These are phyloP conservation scores for Ophiostoma sp. DNA, from an alignment of 2,329 filamentous ascomycete genomes.

Conservation along the genomic window DNA sequence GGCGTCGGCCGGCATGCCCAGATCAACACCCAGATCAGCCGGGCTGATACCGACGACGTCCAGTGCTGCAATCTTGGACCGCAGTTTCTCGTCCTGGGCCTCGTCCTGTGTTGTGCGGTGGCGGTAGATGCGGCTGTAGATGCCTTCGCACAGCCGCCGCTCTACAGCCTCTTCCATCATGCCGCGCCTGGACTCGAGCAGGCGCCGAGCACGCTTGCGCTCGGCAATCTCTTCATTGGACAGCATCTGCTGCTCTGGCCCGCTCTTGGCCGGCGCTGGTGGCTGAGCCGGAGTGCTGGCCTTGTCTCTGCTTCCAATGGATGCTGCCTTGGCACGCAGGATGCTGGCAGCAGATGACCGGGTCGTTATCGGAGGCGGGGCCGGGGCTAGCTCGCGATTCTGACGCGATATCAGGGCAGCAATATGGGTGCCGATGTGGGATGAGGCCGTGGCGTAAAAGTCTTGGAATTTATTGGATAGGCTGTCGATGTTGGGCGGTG, in stretches of 20 bases:
- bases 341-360: constrained; percentile 53
- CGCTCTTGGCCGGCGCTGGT: constrained; percentile 34
- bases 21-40: constrained; percentile 74
- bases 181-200: constrained; percentile 69
- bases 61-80: constrained; percentile 88
- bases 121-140: constrained; percentile 84
- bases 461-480: constrained; percentile 88
- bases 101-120: constrained; percentile 91
- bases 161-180: constrained; percentile 89
- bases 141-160: constrained; percentile 73
- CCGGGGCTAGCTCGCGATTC: constrained; percentile 56
- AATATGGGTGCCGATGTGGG: constrained; percentile 82
- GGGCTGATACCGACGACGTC: constrained; percentile 87
- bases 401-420: constrained; percentile 70
- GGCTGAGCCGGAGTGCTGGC: constrained; percentile 38
- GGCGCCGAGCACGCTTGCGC: constrained; percentile 69
- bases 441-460: constrained; percentile 77
- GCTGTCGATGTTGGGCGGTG: constrained; percentile 75
- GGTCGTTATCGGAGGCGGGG: constrained; percentile 43
- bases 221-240: constrained; percentile 82
- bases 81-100: constrained; percentile 86
- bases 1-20: constrained; percentile 50
- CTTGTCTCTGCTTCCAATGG: constrained; percentile 49
- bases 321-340: constrained; percentile 51
- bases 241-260: constrained; percentile 73